Conservation (phyloP, 345 rosid genomes). For the Acer yangbiense region DNA sequence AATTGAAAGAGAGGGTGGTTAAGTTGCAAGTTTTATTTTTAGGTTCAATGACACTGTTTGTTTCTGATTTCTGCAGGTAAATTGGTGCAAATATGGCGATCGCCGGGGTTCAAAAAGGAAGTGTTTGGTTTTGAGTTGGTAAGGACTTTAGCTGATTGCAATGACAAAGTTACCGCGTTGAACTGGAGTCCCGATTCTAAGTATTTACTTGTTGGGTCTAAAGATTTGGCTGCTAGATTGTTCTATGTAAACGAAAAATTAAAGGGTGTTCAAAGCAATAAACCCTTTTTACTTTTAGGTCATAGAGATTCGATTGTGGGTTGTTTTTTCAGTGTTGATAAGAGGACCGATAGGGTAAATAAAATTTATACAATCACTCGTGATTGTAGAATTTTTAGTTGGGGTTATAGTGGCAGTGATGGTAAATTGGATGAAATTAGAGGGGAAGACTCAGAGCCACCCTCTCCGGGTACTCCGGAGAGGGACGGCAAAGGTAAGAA, state of each 20-base stretch:
- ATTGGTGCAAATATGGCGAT: constrained; percentile 82
- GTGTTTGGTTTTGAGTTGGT: constrained; percentile 70
- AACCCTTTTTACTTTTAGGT: constrained; percentile 80
- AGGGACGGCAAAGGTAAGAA: constrained; percentile 53
- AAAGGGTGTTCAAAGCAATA: constrained; percentile 49
- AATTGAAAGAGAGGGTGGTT: neutral
- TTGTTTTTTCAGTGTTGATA: constrained; percentile 85
- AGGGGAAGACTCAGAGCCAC: constrained; percentile 44
- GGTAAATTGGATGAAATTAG: constrained; percentile 29
- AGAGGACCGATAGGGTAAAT: constrained; percentile 47
- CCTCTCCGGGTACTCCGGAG: constrained; percentile 70
- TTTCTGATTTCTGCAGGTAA: constrained; percentile 48
- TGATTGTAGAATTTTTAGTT: constrained; percentile 79
- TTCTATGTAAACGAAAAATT: constrained; percentile 61
- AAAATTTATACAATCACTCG: constrained; percentile 70
- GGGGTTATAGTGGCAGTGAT: constrained; percentile 52
- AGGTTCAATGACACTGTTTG: neutral
- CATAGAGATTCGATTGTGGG: constrained; percentile 88
- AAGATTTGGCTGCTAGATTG: constrained; percentile 79
- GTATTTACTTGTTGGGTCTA: constrained; percentile 82
- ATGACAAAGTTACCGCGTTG: constrained; percentile 62
- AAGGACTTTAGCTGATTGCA: constrained; percentile 79
- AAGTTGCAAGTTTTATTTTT: neutral
- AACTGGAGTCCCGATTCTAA: constrained; percentile 80
- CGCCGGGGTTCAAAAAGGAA: constrained; percentile 78